These are phyloP conservation scores for Chamaenerion angustifolium DNA, from an alignment of 345 rosid species.

Conservation along the genomic window DNA sequence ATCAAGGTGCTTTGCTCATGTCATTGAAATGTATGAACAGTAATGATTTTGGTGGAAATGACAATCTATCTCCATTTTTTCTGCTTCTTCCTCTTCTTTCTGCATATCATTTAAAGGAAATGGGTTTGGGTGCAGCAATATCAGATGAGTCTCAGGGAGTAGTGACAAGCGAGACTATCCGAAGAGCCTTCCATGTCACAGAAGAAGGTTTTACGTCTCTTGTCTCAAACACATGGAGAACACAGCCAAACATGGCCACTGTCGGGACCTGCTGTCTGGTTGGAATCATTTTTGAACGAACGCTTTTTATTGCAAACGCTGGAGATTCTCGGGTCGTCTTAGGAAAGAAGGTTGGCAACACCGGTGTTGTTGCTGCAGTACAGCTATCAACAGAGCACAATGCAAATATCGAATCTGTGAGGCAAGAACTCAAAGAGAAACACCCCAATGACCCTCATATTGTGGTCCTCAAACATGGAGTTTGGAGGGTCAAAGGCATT, in stretches of 20 bases:
- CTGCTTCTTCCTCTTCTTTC: no score
- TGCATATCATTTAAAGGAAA: no score
- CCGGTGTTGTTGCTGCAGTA: conserved; percentile 56
- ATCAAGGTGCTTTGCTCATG: not conserved
- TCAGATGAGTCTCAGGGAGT: conserved; percentile 52
- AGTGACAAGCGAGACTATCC: conserved; percentile 58
- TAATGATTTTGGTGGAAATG: no score
- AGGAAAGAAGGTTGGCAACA: conserved; percentile 69
- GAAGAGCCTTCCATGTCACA: conserved; percentile 53
- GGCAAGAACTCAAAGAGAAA: conserved; percentile 67
- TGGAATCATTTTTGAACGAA: conserved; percentile 62
- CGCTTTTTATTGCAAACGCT: conserved; percentile 73
- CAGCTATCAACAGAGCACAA: conserved; percentile 86
- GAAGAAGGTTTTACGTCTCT: conserved; percentile 73
- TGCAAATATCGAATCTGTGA: conserved; percentile 62
- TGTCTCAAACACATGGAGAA: conserved; percentile 55
- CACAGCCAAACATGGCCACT: conserved; percentile 52
- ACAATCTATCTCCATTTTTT: no score
- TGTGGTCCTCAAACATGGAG: conserved; percentile 73
- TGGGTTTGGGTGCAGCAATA: conserved; percentile 69
- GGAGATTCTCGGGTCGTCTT: conserved; percentile 82
- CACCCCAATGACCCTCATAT: conserved; percentile 85
- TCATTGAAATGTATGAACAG: not conserved
- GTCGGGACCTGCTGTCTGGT: conserved; percentile 81
- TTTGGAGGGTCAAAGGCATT: conserved; percentile 92